Evolutionary conservation across 176 grass and related monocot species (phyloP).

Genomic region (Musa schizocarpa): DNA sequence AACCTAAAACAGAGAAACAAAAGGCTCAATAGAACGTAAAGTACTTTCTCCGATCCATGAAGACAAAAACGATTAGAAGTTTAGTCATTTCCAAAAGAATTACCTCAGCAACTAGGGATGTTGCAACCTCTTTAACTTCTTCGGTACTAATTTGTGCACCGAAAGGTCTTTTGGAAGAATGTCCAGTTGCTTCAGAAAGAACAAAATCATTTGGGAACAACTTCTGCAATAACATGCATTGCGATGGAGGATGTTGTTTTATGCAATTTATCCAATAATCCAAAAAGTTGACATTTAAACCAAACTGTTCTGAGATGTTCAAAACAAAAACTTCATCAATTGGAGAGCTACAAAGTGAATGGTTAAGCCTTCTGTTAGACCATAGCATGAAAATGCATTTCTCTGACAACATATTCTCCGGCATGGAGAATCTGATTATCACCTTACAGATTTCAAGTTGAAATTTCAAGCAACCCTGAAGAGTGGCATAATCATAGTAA

Average conservation of each 20-base stretch:
- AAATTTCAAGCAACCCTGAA: slow-evolving; percentile 65
- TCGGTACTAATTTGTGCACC: slow-evolving; percentile 29
- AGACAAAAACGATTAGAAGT: slow-evolving; percentile 9
- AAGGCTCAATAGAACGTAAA: slow-evolving; percentile 15
- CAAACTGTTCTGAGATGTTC: slow-evolving; percentile 33
- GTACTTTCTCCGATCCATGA: neutral
- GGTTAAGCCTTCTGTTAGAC: slow-evolving; percentile 51
- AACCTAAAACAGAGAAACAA: slow-evolving; percentile 39
- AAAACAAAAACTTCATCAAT: slow-evolving; percentile 50
- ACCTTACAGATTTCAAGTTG: slow-evolving; percentile 68
- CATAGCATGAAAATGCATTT: slow-evolving; percentile 50
- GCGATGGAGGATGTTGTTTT: slow-evolving; percentile 35
- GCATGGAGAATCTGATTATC: slow-evolving; percentile 47
- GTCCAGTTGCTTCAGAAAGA: slow-evolving; percentile 31
- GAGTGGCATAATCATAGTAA: slow-evolving; percentile 19
- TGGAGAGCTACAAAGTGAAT: slow-evolving; percentile 60
- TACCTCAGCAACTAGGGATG: slow-evolving; percentile 62
- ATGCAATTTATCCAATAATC: slow-evolving; percentile 67
- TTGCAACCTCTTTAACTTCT: slow-evolving; percentile 42
- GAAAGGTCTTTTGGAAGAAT: slow-evolving; percentile 24
- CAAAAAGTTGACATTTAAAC: slow-evolving; percentile 29
- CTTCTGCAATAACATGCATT: slow-evolving; percentile 58
- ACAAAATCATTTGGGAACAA: slow-evolving; percentile 32
- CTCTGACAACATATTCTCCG: slow-evolving; percentile 45
- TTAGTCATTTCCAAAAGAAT: slow-evolving; percentile 15